A percentile compares a stretch with the other conserved stretches of the same genome.
These are phyloP conservation scores for Akanthomyces dipterigenus DNA, from an alignment of 2,329 filamentous ascomycete genomes.

Conservation along the genomic window DNA sequence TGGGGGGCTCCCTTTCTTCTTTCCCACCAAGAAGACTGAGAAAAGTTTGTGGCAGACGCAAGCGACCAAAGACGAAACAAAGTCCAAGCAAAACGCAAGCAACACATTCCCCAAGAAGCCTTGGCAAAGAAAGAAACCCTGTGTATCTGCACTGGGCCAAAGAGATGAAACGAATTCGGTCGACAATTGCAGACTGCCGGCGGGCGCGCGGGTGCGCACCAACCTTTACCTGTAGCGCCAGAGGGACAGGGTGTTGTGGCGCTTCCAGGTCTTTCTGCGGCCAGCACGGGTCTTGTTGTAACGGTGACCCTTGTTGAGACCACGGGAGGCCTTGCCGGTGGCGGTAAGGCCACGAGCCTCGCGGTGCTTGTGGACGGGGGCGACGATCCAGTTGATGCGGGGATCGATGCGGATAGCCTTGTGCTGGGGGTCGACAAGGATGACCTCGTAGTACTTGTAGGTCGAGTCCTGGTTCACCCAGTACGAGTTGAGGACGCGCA, in stretches of 20 bases:
- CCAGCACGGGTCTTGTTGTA: conserved; percentile 98
- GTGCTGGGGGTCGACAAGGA: conserved; percentile 99
- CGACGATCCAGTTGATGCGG: conserved; percentile 99
- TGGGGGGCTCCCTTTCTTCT: conserved; percentile 10
- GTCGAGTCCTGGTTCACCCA: conserved; percentile 99
- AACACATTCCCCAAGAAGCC: conserved; percentile 8
- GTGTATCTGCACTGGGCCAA: background rate
- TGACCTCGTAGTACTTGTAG: conserved; percentile 99
- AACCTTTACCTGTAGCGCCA: conserved; percentile 85
- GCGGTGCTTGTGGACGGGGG: conserved; percentile 99
- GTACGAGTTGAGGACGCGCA: conserved; percentile 99
- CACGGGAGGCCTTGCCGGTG: conserved; percentile 98
- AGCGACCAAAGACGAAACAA: conserved; percentile 9
- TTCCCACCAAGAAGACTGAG: conserved; percentile 13
- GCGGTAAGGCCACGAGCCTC: conserved; percentile 94
- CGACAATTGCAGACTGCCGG: conserved; percentile 9
- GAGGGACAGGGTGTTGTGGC: conserved; percentile 97
- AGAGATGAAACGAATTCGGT: conserved; percentile 7
- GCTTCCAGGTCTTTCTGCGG: conserved; percentile 99
- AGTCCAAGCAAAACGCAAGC: conserved; percentile 12
- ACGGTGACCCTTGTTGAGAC: conserved; percentile 97
- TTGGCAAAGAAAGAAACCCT: background rate
- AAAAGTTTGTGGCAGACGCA: conserved; percentile 12
- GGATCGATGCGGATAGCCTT: conserved; percentile 99
- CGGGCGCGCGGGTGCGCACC: conserved; percentile 3